Evolutionary conservation across 768 basidiomycete genomes (phyloP).

Genomic region (Kwoniella pini): DNA sequence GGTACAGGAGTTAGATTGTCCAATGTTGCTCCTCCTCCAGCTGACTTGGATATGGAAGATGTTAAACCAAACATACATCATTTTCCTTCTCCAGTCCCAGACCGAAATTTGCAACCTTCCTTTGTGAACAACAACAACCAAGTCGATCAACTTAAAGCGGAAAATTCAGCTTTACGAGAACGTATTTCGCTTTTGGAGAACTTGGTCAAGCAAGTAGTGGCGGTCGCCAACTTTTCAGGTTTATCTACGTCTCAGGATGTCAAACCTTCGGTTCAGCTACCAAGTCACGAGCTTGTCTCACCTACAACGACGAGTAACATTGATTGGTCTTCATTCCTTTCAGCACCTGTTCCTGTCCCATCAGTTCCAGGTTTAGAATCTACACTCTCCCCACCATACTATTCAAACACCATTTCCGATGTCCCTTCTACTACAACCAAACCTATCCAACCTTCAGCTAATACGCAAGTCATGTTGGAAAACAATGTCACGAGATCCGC

Average conservation of each 20-base stretch:
- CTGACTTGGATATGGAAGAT: conserved; percentile 30
- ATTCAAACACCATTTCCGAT: conserved; percentile 9
- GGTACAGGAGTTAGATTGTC: conserved; percentile 40
- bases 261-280: neutral
- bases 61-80: conserved; percentile 33
- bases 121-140: neutral
- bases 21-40: conserved; percentile 37
- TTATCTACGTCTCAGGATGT: neutral
- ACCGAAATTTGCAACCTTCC: neutral
- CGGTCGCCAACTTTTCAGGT: conserved; percentile 36
- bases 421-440: neutral
- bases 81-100: neutral
- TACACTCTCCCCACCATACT: conserved; percentile 21
- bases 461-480: neutral
- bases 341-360: neutral
- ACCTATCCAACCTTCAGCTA: neutral
- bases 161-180: conserved; percentile 39
- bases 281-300: neutral
- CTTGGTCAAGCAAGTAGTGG: conserved; percentile 43
- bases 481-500: conserved; percentile 6
- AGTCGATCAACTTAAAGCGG: conserved; percentile 20
- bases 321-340: conserved; percentile 19
- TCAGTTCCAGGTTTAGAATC: conserved; percentile 15
- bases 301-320: conserved; percentile 7
- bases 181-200: conserved; percentile 38